Base-by-base conservation (phyloP, 371 early-diverging fungal genomes). In the Encephalitozoon intestinalis region DNA sequence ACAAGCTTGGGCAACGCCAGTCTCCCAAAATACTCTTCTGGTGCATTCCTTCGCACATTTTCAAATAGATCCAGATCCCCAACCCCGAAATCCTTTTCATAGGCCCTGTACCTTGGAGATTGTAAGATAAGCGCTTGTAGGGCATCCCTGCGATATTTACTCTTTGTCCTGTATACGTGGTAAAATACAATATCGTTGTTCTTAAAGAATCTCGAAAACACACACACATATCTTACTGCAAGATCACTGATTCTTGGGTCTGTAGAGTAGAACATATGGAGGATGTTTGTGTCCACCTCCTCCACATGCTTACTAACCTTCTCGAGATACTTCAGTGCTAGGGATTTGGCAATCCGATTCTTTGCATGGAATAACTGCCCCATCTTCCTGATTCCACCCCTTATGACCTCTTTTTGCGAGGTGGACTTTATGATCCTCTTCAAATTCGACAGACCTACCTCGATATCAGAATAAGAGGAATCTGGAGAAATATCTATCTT, bases 121-220 rank as follows among this genome's bases (percentile, higher is more conserved):
- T 52, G 34, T 15, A 15, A 52, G 23, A 51, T 58, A 11, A 58
- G 58, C 5, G 58, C 31, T 5, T n/a, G 31, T 12, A 73, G 12
- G n/a, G 66, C 53, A 52, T 39, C 52, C 12, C 28, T 12, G 23
- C 53, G 64, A 18, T 73, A 73, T 40, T 73, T 73, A 26, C 26
- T 66, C 6, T 51, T 51, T 2, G 43, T 40, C 9, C 39, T 52
- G n/a, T 30, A 12, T 2, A 73, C 53, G 23, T 73, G 54, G 39
- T 41, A 73, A 50, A 66, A 25, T 0, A 66, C 44, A 15, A 51
- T 65, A 15, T 66, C 64, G n/a, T 73, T 54, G 18, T 52, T 40
- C 25, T 41, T 64, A 41, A 64, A 73, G 43, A 73, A 73, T 39
- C 41, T 44, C n/a, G 52, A 63, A 65, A 73, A 73, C 4, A 73